A percentile compares a stretch with the other conserved stretches of the same genome.
Conservation (phyloP, 1,284 basidiomycete genomes). For the Tylopilus sp. region DNA sequence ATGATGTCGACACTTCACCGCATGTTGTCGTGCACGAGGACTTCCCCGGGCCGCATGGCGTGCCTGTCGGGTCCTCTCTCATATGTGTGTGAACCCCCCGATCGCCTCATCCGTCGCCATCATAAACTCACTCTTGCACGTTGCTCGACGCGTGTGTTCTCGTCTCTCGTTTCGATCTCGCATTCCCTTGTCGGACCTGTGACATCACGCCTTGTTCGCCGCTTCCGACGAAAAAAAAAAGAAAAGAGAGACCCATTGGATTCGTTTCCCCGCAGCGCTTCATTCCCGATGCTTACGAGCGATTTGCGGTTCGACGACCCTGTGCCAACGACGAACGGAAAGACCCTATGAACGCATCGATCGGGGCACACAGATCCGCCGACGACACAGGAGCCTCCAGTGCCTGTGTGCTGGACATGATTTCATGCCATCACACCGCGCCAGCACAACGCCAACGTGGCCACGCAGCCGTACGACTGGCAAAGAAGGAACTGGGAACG, state of each 20-base stretch:
- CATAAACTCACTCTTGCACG: slow-evolving; percentile 11
- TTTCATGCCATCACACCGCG: slow-evolving; percentile 11
- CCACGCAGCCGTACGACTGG: too few species aligned
- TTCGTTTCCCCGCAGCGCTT: slow-evolving; percentile 20
- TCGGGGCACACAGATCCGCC: background rate
- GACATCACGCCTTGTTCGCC: slow-evolving; percentile 15
- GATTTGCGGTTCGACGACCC: slow-evolving; percentile 11
- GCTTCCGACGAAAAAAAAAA: too few species aligned
- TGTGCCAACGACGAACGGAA: slow-evolving; percentile 13
- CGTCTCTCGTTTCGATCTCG: slow-evolving; percentile 1
- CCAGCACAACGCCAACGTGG: too few species aligned
- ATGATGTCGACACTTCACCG: slow-evolving; percentile 9
- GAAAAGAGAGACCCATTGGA: too few species aligned
- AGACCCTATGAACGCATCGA: slow-evolving; percentile 16
- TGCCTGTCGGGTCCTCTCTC: slow-evolving; percentile 11
- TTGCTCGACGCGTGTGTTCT: slow-evolving; percentile 10
- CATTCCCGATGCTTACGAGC: slow-evolving; percentile 19
- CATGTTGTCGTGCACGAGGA: slow-evolving; percentile 23
- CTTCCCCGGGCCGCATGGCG: slow-evolving; percentile 18
- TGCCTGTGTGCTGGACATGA: background rate
- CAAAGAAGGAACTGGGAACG: too few species aligned
- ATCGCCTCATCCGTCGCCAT: too few species aligned
- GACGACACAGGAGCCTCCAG: too few species aligned
- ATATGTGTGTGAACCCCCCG: too few species aligned
- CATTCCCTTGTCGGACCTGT: too few species aligned